Evolutionary conservation across 768 basidiomycete genomes (phyloP).

Genomic region (Dictyophora rubrovolvata): DNA sequence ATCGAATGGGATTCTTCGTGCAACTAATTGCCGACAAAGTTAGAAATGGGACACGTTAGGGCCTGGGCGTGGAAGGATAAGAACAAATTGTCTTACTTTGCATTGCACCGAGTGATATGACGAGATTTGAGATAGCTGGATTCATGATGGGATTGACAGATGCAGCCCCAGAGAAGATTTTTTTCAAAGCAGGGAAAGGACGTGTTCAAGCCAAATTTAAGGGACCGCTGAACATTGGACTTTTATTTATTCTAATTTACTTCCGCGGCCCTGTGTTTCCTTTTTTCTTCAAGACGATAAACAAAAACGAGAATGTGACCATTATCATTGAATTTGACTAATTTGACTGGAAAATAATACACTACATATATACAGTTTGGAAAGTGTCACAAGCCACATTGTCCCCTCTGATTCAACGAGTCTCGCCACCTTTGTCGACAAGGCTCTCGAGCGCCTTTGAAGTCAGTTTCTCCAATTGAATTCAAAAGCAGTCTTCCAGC

Average conservation of each 20-base stretch:
- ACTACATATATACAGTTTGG: too few relatives aligned
- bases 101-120: slow-evolving; percentile 90
- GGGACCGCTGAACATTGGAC: too few relatives aligned
- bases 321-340: too few relatives aligned
- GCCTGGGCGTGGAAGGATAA: too few relatives aligned
- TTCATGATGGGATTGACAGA: slow-evolving; percentile 40
- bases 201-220: not conserved
- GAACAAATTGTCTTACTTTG: slow-evolving; percentile 54
- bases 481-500: not conserved
- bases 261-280: not conserved
- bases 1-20: slow-evolving; percentile 84
- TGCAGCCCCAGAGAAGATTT: not conserved
- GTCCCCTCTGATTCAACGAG: too few relatives aligned
- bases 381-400: too few relatives aligned
- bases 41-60: too few relatives aligned
- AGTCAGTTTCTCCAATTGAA: too few relatives aligned
- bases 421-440: too few relatives aligned
- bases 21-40: slow-evolving; percentile 35
- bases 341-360: too few relatives aligned
- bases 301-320: too few relatives aligned
- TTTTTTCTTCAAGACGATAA: not conserved
- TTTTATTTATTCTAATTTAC: not conserved
- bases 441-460: too few relatives aligned
- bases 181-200: not conserved
- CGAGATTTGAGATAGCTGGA: slow-evolving; percentile 68